Conservation (phyloP, 768 basidiomycete genomes). For the Termitomyces sp. region DNA sequence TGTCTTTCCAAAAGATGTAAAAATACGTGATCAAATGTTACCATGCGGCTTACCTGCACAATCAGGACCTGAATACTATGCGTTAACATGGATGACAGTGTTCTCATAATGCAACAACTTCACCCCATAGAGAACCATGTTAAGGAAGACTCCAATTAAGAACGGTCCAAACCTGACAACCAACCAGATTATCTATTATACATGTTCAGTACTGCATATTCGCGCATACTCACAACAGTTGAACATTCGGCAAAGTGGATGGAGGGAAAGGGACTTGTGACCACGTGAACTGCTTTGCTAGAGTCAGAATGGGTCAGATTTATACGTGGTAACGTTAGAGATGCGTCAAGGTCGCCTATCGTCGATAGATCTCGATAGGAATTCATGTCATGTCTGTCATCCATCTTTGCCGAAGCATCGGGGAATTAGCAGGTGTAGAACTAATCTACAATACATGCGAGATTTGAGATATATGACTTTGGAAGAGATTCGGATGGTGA, state of each 20-base stretch:
- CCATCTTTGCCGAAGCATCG: too few relatives aligned
- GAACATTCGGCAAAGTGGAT: conserved; percentile 12
- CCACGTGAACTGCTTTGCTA: too few relatives aligned
- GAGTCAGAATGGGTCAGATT: too few relatives aligned
- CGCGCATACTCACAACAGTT: conserved; percentile 8
- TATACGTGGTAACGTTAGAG: too few relatives aligned
- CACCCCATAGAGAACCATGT: conserved; percentile 24
- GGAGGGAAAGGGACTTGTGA: not conserved
- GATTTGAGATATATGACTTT: too few relatives aligned
- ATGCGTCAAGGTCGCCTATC: too few relatives aligned
- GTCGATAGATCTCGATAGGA: too few relatives aligned
- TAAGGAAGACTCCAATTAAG: conserved; percentile 26
- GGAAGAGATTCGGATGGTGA: too few relatives aligned
- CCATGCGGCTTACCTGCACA: conserved; percentile 18
- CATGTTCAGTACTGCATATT: not conserved
- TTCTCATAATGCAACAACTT: not conserved
- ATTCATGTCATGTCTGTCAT: too few relatives aligned
- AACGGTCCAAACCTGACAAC: conserved; percentile 21
- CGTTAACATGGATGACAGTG: not conserved
- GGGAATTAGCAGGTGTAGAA: too few relatives aligned
- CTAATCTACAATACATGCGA: too few relatives aligned
- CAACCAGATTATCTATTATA: too few relatives aligned
- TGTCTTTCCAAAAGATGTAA: conserved; percentile 11
- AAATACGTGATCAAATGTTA: not conserved
- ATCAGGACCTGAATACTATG: conserved; percentile 19